Percentiles rank a stretch among this genome's conserved stretches.
These are phyloP conservation scores for Eremothecium cymbalariae DNA, from an alignment of 1,139 yeast species.

Conservation along the genomic window DNA sequence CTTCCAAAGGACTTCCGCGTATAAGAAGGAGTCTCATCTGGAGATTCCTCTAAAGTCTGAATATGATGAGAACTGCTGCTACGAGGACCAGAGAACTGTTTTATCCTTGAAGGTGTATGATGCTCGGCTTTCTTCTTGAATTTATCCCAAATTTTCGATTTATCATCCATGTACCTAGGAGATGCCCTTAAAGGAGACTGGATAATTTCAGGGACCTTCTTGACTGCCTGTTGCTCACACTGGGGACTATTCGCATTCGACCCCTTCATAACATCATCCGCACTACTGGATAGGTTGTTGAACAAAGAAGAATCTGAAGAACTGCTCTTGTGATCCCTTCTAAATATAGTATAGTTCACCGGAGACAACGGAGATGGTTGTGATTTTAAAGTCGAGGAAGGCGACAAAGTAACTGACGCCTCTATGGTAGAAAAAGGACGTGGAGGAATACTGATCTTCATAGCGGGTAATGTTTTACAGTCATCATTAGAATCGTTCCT, in stretches of 20 bases:
- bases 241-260: slow-evolving; percentile 1
- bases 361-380: slow-evolving; percentile 36
- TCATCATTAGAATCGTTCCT: slow-evolving; percentile 10
- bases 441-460: slow-evolving; percentile 31
- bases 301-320: slow-evolving; percentile 47
- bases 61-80: slow-evolving; percentile 5
- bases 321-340: slow-evolving; percentile 50
- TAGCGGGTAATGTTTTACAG: slow-evolving; percentile 15
- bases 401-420: slow-evolving; percentile 19
- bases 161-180: slow-evolving; percentile 19
- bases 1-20: no score
- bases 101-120: slow-evolving; percentile 7
- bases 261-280: slow-evolving; percentile 26
- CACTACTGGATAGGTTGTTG: slow-evolving; percentile 13
- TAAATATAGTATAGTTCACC: slow-evolving; percentile 40
- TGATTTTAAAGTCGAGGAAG: slow-evolving; percentile 34
- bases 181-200: slow-evolving; percentile 14
- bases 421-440: slow-evolving; percentile 55
- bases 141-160: slow-evolving; percentile 26
- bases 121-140: slow-evolving; percentile 19
- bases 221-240: not conserved
- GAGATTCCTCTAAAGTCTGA: slow-evolving; percentile 1
- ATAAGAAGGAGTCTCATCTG: no score
- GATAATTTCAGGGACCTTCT: not conserved
- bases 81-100: slow-evolving; percentile 3